Evolutionary conservation across 495 filamentous ascomycete species (phyloP).

Genomic region (Neurospora sp.): DNA sequence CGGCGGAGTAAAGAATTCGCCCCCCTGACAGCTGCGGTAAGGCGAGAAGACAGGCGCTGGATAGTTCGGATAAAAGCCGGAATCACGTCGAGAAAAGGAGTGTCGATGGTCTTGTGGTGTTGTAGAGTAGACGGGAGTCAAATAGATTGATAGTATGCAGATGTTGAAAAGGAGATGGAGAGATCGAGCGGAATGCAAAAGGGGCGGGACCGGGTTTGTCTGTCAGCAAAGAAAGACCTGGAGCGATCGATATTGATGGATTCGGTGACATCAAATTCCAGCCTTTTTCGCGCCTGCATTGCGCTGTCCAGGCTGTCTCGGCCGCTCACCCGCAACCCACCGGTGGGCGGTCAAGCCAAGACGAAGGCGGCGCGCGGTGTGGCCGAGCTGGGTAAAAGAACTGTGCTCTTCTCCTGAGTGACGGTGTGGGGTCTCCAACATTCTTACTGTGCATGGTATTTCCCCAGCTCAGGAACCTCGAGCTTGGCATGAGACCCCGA

Average conservation of each 20-base stretch:
- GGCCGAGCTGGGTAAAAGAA: background rate
- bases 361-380: background rate
- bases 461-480: background rate
- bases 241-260: background rate
- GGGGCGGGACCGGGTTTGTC: background rate
- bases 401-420: background rate
- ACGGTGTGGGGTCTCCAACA: background rate
- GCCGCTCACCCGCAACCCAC: constrained; percentile 6
- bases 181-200: background rate
- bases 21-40: background rate
- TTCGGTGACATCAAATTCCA: constrained; percentile 16
- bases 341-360: background rate
- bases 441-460: background rate
- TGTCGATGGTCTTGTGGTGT: background rate
- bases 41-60: background rate
- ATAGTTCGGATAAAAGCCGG: background rate
- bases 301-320: constrained; percentile 3
- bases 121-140: background rate
- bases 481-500: background rate
- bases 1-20: background rate
- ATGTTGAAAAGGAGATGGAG: background rate
- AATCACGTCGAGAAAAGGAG: background rate
- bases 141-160: background rate
- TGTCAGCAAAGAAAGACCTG: constrained; percentile 2
- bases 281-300: constrained; percentile 7